A percentile compares a stretch with the other conserved stretches of the same genome.
Evolutionary conservation across 2,329 filamentous ascomycete genomes (phyloP).

Genomic region (Sporothrix brunneoviolacea): DNA sequence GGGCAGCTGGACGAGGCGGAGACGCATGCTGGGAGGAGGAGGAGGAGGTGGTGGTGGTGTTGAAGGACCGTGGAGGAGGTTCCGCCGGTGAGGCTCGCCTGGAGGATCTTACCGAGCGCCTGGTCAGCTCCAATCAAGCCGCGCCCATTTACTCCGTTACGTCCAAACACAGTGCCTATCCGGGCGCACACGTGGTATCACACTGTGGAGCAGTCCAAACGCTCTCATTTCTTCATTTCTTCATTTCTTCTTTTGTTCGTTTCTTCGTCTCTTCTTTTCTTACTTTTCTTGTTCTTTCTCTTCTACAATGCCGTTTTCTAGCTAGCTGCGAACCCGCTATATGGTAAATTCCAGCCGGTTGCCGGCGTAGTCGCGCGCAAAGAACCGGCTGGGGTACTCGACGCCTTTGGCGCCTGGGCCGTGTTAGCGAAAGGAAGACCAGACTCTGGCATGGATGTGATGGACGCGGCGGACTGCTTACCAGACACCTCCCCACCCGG

Average conservation of each 20-base stretch:
- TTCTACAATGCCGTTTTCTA: no score
- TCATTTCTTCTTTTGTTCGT: no score
- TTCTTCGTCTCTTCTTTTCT: no score
- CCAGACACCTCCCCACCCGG: slow-evolving; percentile 38
- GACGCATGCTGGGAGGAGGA: slow-evolving; percentile 21
- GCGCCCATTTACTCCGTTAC: not conserved
- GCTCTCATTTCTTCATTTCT: not conserved
- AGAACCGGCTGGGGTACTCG: slow-evolving; percentile 57
- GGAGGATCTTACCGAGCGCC: no score
- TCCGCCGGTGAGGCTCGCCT: no score
- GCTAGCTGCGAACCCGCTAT: no score
- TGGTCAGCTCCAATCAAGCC: slow-evolving; percentile 6
- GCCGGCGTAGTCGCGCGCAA: slow-evolving; percentile 51
- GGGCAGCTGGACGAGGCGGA: slow-evolving; percentile 34
- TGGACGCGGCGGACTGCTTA: no score
- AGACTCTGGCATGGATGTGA: no score
- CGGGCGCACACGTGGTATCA: not conserved
- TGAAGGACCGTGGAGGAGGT: not conserved
- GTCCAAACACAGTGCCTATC: not conserved
- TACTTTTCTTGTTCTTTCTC: no score
- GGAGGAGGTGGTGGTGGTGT: not conserved
- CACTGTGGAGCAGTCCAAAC: not conserved
- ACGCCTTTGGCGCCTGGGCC: slow-evolving; percentile 38
- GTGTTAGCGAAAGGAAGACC: slow-evolving; percentile 22
- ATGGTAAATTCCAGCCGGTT: slow-evolving; percentile 48